phyloP scores from a whole-genome alignment of 140 eudicot species.

The Bidens hawaiensis region DNA sequence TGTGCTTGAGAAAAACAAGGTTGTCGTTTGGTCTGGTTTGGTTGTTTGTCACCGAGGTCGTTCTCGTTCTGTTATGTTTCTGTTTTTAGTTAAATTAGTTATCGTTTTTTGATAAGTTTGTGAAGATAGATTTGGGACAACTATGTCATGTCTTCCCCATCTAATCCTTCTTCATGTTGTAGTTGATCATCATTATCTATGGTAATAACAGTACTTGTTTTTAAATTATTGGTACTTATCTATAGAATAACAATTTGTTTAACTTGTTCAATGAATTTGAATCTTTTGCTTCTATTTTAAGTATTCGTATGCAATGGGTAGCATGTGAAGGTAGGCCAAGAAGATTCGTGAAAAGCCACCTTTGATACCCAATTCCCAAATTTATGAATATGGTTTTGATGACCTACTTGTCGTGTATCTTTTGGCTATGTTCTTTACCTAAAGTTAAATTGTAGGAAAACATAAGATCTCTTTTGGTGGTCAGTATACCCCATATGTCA shows the following conservation, averaged over 20 bases:
- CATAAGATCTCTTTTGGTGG: constrained; percentile 14
- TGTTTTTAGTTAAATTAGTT: constrained; percentile 20
- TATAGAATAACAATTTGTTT: no score
- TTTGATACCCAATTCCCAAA: constrained; percentile 13
- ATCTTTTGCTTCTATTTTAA: constrained; percentile 21
- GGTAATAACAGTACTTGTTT: constrained; percentile 16
- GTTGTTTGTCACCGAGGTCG: constrained; percentile 20
- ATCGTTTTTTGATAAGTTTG: constrained; percentile 16
- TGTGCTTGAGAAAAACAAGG: constrained; percentile 47
- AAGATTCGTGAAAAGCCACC: constrained; percentile 29
- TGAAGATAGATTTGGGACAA: constrained; percentile 20
- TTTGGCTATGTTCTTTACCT: constrained; percentile 26
- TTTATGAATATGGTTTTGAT: constrained; percentile 22
- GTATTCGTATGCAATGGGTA: constrained; percentile 19
- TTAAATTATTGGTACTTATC: constrained; percentile 5
- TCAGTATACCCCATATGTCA: constrained; percentile 17
- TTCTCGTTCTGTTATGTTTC: constrained; percentile 19
- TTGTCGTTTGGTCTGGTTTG: neutral
- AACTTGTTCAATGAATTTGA: constrained; percentile 23
- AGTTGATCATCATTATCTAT: constrained; percentile 30
- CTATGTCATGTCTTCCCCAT: no score
- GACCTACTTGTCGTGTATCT: constrained; percentile 26
- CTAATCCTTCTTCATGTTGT: constrained; percentile 34
- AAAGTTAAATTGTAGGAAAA: constrained; percentile 16
- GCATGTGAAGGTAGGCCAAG: constrained; percentile 23